These are phyloP conservation scores for Pestalotiopsis sp. DNA, from an alignment of 2,329 filamentous ascomycete genomes.

Conservation along the genomic window DNA sequence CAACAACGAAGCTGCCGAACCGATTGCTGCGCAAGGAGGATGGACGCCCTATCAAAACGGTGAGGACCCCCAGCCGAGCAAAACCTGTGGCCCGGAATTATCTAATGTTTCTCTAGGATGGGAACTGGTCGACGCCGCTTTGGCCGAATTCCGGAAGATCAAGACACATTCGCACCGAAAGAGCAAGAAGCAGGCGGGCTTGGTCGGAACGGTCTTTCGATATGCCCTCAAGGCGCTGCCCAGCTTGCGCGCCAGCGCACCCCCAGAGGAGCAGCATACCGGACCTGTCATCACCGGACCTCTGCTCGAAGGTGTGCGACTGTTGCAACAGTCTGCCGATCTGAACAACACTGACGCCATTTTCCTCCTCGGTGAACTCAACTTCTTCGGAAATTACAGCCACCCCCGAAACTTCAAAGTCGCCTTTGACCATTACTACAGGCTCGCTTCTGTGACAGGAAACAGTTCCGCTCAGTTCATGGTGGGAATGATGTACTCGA, in stretches of 20 bases:
- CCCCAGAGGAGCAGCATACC: constrained; percentile 43
- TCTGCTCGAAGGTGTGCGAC: constrained; percentile 52
- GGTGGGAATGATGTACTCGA: constrained; percentile 94
- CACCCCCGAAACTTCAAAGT: constrained; percentile 79
- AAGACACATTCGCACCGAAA: constrained; percentile 48
- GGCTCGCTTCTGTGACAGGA: constrained; percentile 75
- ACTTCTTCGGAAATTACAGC: constrained; percentile 94
- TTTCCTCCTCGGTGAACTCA: constrained; percentile 88
- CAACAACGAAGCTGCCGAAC: constrained; percentile 23
- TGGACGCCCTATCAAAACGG: constrained; percentile 37
- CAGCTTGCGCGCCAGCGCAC: constrained; percentile 50
- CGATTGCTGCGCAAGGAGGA: constrained; percentile 26
- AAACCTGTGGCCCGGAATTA: no score
- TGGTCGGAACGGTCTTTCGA: constrained; percentile 47
- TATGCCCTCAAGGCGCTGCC: constrained; percentile 53
- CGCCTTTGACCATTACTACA: constrained; percentile 81
- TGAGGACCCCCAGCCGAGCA: constrained; percentile 18
- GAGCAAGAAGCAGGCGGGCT: constrained; percentile 44
- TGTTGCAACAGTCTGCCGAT: constrained; percentile 55
- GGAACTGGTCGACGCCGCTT: constrained; percentile 56
- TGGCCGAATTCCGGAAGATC: constrained; percentile 53
- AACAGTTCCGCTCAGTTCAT: constrained; percentile 95
- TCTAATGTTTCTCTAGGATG: constrained; percentile 41
- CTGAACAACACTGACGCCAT: constrained; percentile 79
- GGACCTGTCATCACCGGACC: constrained; percentile 43